Evolutionary conservation across 306 rosid species (phyloP), one percentile per base, ranked within the genome.

Genomic region (Cucurbita maxima): DNA sequence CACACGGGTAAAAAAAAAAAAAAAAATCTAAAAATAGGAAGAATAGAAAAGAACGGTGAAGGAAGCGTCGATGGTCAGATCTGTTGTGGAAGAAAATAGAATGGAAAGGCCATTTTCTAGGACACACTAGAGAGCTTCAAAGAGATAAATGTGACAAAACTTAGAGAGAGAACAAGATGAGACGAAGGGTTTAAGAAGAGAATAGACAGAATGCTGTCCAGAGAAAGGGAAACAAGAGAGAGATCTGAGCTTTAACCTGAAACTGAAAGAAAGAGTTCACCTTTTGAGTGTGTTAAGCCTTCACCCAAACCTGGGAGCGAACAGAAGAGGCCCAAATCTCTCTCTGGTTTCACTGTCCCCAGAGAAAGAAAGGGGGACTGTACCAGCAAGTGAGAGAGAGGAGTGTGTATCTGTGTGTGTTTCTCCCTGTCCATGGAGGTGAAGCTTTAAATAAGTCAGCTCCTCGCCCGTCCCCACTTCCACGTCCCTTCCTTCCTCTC

Each of bases 391-490:
- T 4, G 74, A 20, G 20, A 68, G 54, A 73, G 67, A 25, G 25
- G 25, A 25, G 22, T 2, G 34, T 30, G 34, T 30, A 3, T 30
- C 5, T 37, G 56, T 71, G 6, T n/a, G 3, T 15, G 36, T 71
- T 41, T 59, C 47, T 45, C 6, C 18, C 30, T 47, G 25, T 53
- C 62, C 62, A 48, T 30, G 45, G 10, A 60, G 59, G 22, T 58
- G 38, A 60, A 59, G 64, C 34, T 36, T 48, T 71, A 59, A 64
- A 71, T 73, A 72, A 79, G 69, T 58, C 60, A 68, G 75, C 41
- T 25, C 40, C 58, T 22, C 14, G 36, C 57, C 22, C 70, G 73
- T 50, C 79, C 74, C 81, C 84, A 34, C 57, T 37, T 16, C 74
- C 68, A 58, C 59, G 12, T 37, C 79, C 53, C 63, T 52, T 68